A percentile compares a stretch with the other conserved stretches of the same genome.
Evolutionary conservation across 148 eudicot genomes (phyloP).

Genomic region (Cornus florida): DNA sequence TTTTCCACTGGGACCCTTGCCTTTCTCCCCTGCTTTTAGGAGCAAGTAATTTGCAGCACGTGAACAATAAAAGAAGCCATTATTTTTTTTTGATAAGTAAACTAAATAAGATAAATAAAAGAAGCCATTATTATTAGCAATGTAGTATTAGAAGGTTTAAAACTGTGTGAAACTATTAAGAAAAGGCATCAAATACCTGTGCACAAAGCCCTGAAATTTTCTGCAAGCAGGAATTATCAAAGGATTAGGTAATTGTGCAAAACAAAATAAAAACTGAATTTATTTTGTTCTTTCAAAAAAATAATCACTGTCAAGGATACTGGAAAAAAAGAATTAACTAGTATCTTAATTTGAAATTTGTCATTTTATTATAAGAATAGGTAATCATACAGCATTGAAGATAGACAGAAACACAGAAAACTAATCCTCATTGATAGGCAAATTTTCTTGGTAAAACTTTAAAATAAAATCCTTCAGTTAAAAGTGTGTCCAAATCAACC

Average conservation of each 20-base stretch:
- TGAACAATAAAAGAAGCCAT: neutral
- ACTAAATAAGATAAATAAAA: too few species aligned
- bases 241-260: neutral
- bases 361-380: neutral
- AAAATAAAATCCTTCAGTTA: neutral
- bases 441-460: neutral
- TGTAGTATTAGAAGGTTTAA: neutral
- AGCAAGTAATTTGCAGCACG: neutral
- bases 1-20: conserved; percentile 55
- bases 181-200: conserved; percentile 54
- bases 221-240: conserved; percentile 39
- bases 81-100: too few species aligned
- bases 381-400: neutral
- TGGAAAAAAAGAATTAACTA: neutral
- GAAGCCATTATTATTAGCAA: neutral
- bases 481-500: neutral
- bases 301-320: neutral
- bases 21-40: conserved; percentile 63
- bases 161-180: neutral
- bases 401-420: neutral
- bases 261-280: neutral
- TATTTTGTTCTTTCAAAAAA: too few species aligned
- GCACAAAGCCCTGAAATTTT: conserved; percentile 92
- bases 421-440: neutral
- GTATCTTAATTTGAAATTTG: neutral